Conservation (phyloP, 2,329 filamentous ascomycete species). For the Fusarium neocosmosporiellum region DNA sequence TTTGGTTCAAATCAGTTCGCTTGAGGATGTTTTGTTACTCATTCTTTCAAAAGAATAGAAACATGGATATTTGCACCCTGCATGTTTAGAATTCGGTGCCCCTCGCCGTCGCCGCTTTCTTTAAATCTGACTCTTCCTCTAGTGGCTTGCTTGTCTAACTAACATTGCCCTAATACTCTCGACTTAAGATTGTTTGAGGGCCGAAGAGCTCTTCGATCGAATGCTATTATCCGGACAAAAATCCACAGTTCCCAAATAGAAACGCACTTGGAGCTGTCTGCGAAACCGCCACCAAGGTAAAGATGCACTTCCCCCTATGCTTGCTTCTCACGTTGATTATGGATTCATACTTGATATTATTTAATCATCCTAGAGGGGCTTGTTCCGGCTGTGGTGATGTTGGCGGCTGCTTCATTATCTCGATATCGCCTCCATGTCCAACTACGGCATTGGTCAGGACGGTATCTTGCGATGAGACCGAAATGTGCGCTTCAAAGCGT, state of each 20-base stretch:
- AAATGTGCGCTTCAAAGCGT: neutral
- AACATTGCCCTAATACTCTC: neutral
- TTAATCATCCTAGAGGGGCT: neutral
- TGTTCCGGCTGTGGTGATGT: neutral
- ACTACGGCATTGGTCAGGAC: neutral
- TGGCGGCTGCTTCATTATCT: neutral
- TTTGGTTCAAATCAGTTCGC: neutral
- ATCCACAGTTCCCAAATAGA: neutral
- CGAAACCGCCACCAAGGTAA: neutral
- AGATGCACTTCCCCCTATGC: neutral
- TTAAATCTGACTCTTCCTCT: neutral
- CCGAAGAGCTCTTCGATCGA: neutral
- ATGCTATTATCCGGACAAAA: neutral
- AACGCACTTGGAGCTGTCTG: neutral
- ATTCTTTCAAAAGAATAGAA: neutral
- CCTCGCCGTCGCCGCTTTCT: neutral
- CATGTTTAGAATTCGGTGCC: neutral
- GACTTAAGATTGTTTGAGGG: no score
- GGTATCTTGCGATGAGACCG: neutral
- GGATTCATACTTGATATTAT: neutral
- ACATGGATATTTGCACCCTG: neutral
- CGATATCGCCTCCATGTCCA: neutral
- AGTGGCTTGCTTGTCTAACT: neutral
- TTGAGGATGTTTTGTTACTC: neutral
- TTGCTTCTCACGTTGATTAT: neutral